Base-by-base conservation (phyloP, 1,139 yeast genomes). In the Hemisphaericaspora lyxosophila region DNA sequence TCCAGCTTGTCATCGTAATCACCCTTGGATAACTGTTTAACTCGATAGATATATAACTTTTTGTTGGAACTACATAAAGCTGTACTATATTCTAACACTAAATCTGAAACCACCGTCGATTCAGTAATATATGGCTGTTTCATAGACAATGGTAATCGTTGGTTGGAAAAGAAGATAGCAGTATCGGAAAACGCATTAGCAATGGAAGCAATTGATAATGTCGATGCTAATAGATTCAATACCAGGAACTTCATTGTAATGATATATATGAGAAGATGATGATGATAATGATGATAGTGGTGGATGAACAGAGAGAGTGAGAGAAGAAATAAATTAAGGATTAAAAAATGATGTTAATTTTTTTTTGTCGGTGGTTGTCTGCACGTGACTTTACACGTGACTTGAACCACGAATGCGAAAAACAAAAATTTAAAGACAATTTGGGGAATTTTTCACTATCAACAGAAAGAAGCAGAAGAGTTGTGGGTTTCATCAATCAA, bases 171-270 rank as follows among this genome's bases (percentile, higher is more conserved):
- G 38, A 64, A 54, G 3, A 62, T 49, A 4, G 62, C 68, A 16
- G 70, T 60, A 41, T 67, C 67, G 19, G 62, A 48, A 34, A 63
- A 66, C 9, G 65, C 69, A 38, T 43, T 29, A 7, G 51, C 61
- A 3, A 47, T 35, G 32, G 46, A 29, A 38, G 28, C 15, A 31
- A 33, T 29, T 17, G 30, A 24, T 17, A 34, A 15, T 13, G 23
- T n/a, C 2, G 31, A 26, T 18, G 24, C 28, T 2, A 34, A 5
- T 26, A 34, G 17, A 6, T 25, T 14, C 17, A 28, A 28, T 28
- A 2, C 23, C 6, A 7, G 16, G 23, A 28, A 28, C 31, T 28
- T 28, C 31, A 28, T 28, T 17, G 26, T 28, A n/a, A 15, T 14
- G 18, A 26, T 15, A 19, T 4, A 26, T 4, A 26, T 26, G n/a